Conservation (phyloP, 2,329 filamentous ascomycete genomes). For the Nemania bipapillata region DNA sequence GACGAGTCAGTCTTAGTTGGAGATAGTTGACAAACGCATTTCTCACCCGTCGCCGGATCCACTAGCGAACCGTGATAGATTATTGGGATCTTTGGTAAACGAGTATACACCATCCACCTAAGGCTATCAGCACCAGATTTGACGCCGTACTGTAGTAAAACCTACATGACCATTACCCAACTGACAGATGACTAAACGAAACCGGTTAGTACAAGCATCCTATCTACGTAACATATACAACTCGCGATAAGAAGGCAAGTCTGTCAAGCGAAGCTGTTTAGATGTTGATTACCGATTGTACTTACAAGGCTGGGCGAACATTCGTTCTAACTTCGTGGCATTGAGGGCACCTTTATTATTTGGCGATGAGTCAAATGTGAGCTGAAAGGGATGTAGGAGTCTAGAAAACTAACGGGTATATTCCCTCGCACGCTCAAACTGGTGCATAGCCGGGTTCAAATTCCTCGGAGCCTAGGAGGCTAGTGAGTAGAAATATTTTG, state of each 20-base stretch:
- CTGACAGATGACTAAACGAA: constrained; percentile 69
- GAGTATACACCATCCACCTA: constrained; percentile 82
- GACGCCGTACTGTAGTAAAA: not conserved
- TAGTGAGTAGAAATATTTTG: constrained; percentile 36
- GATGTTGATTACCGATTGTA: constrained; percentile 50
- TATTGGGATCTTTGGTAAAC: constrained; percentile 81
- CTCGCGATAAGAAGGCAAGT: not conserved
- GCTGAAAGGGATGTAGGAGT: not conserved
- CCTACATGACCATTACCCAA: constrained; percentile 82
- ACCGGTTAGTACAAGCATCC: constrained; percentile 9
- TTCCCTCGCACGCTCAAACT: constrained; percentile 75
- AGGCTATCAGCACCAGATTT: constrained; percentile 17
- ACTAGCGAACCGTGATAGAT: constrained; percentile 78
- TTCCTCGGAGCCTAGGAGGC: constrained; percentile 46
- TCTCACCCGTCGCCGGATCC: constrained; percentile 81
- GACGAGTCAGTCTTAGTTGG: constrained; percentile 22
- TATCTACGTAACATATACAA: not conserved
- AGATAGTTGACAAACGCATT: not conserved
- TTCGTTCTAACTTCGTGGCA: constrained; percentile 82
- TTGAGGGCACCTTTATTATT: constrained; percentile 64
- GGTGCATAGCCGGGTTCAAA: constrained; percentile 39
- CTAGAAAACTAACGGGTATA: constrained; percentile 15
- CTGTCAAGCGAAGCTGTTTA: constrained; percentile 59
- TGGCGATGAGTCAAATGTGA: constrained; percentile 37
- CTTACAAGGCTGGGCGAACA: constrained; percentile 78